Evolutionary conservation across 139 green algal genomes (phyloP), one percentile per base, ranked within the genome.

Genomic region (Closterium sp.): DNA sequence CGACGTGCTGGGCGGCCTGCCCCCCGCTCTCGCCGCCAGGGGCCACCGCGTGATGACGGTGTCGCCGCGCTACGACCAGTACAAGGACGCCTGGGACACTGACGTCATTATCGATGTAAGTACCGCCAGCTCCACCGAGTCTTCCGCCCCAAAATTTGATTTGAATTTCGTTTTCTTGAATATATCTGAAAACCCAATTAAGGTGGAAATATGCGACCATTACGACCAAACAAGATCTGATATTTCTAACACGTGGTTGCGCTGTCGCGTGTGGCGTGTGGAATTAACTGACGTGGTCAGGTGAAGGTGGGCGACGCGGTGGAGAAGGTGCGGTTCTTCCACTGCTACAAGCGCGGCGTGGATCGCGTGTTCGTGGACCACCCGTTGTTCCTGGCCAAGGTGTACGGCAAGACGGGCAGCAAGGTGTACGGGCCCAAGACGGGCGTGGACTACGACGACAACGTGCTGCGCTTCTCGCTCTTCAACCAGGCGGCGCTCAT

Each of bases 351-450:
- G 96, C 95, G 98, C 85, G 98, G 98, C 32, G 98, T 99, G 87
- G 97, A 99, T 95, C 96, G 98, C 88, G 97, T 99, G 24, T 99
- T 98, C 95, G 93, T 99, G 0, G 98, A 99, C 95, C 97, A 99
- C 93, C 96, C 97, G 28, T 96, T 94, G 86, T 99, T 99, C 96
- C 95, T 99, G 90, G 97, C 97, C 91, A 99, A 99, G 96, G 91
- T 94, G 29, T 94, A 84, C 31, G 91, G 91, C 62, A 98, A 98
- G 94, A 99, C 98, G 32, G 98, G 98, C 70, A 95, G 94, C 96
- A 99, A 99, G 96, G 97, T 99, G 86, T 99, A 99, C 94, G 98
- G 98, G 32, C 85, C 96, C 28, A 97, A 96, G 88, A 97, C 96
- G 9, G 98, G 98, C n/a, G 94, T 96, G 22, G 98, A 99, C 95